These are phyloP conservation scores for Ailanthus altissimus DNA, from an alignment of 345 rosid genomes.

Conservation along the genomic window DNA sequence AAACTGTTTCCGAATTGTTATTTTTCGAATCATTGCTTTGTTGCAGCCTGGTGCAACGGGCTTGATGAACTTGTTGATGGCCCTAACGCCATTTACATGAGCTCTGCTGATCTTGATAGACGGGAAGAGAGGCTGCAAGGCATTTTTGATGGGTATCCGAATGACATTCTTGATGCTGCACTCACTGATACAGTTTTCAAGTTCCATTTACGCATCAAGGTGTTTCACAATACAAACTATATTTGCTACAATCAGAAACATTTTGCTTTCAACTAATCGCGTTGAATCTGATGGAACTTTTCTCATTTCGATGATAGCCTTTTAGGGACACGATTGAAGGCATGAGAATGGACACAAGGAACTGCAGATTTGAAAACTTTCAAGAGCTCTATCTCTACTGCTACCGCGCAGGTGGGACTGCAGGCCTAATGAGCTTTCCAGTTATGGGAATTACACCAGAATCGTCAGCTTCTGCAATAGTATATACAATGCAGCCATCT, in stretches of 20 bases:
- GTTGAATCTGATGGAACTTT: too few relatives aligned
- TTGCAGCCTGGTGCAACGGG: conserved; percentile 66
- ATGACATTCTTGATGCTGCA: conserved; percentile 63
- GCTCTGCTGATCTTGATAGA: conserved; percentile 44
- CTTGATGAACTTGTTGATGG: conserved; percentile 66
- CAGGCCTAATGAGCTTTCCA: conserved; percentile 64
- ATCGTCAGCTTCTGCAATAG: conserved; percentile 34
- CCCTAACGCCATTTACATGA: conserved; percentile 45
- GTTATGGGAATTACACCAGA: conserved; percentile 61
- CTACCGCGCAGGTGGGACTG: conserved; percentile 62
- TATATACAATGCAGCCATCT: conserved; percentile 51
- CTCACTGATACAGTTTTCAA: conserved; percentile 53
- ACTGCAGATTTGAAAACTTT: conserved; percentile 45
- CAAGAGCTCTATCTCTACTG: conserved; percentile 58
- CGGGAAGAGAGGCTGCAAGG: conserved; percentile 66
- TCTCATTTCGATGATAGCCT: conserved; percentile 35
- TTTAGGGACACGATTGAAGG: too few relatives aligned
- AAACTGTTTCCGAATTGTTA: too few relatives aligned
- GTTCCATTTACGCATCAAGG: conserved; percentile 61
- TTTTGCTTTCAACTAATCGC: background rate
- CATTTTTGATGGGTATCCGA: conserved; percentile 55
- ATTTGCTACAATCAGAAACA: background rate
- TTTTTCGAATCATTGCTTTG: background rate
- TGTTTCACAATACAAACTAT: background rate
- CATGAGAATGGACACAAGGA: conserved; percentile 61